Conservation (phyloP, 306 rosid species). For the Lablab purpureus region DNA sequence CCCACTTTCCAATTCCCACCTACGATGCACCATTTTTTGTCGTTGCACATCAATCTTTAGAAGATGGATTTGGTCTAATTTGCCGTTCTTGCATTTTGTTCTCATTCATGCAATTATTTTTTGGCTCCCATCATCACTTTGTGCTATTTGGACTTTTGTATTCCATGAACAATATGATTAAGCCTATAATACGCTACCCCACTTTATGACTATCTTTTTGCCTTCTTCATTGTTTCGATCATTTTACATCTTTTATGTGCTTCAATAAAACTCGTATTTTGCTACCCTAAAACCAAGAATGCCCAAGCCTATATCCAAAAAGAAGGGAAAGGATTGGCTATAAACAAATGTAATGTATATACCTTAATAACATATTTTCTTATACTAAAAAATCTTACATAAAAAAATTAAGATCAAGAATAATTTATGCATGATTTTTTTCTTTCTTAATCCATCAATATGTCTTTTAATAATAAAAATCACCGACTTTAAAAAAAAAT, state of each 20-base stretch:
- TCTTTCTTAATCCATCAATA: too few species aligned
- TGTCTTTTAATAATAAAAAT: too few species aligned
- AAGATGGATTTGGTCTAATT: slow-evolving; percentile 7
- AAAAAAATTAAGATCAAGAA: too few species aligned
- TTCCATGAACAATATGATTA: slow-evolving; percentile 1
- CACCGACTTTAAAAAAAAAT: too few species aligned
- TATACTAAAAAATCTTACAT: too few species aligned
- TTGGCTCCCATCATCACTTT: neutral
- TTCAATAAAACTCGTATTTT: too few species aligned
- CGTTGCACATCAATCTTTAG: neutral
- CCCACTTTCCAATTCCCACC: neutral
- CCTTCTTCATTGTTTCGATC: slow-evolving; percentile 7
- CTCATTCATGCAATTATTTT: slow-evolving; percentile 25
- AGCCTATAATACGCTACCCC: neutral
- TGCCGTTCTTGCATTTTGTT: slow-evolving; percentile 24
- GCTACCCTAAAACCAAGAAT: neutral
- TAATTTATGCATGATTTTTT: too few species aligned
- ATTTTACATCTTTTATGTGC: slow-evolving; percentile 1
- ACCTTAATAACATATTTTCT: accelerated
- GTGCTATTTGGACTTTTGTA: neutral
- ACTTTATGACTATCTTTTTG: neutral
- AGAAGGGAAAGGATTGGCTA: neutral
- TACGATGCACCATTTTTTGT: slow-evolving; percentile 29
- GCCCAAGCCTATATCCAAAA: neutral
- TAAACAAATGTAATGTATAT: too few species aligned